A percentile compares a stretch with the other conserved stretches of the same genome.
Evolutionary conservation across 2,329 filamentous ascomycete genomes (phyloP).

Genomic region (Ramularia endophylla): DNA sequence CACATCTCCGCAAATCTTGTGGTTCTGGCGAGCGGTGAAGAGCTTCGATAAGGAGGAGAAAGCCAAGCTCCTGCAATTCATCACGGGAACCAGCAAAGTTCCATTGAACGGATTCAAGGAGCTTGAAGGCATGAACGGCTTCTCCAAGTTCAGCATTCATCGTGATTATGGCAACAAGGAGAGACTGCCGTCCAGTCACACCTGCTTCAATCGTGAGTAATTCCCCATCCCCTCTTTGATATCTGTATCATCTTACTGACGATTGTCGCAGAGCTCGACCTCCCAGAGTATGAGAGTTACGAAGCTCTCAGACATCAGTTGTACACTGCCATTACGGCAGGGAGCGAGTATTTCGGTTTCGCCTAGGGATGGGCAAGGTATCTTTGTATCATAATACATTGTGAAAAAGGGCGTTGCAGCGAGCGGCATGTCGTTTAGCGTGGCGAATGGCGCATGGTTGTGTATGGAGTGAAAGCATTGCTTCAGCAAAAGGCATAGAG

Average conservation of each 20-base stretch:
- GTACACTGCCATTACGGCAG: constrained; percentile 94
- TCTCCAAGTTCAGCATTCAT: constrained; percentile 98
- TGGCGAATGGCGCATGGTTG: too few relatives aligned
- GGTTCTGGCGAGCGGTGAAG: constrained; percentile 98
- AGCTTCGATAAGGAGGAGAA: constrained; percentile 99
- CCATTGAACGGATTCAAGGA: constrained; percentile 99
- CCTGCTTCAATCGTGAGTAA: constrained; percentile 96
- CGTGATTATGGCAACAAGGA: constrained; percentile 97
- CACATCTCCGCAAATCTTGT: constrained; percentile 93
- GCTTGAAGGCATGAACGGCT: constrained; percentile 97
- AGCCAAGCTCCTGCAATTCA: constrained; percentile 94
- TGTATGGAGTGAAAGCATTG: too few relatives aligned
- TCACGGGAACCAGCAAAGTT: constrained; percentile 97
- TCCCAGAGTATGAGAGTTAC: constrained; percentile 97
- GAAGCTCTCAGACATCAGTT: constrained; percentile 81
- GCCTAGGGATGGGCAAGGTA: constrained; percentile 52
- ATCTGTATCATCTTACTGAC: constrained; percentile 32
- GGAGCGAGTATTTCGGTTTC: constrained; percentile 96
- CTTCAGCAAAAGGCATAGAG: too few relatives aligned
- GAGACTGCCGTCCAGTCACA: constrained; percentile 90
- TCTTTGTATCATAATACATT: not conserved
- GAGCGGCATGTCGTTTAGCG: constrained; percentile 3
- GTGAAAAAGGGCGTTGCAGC: constrained; percentile 2
- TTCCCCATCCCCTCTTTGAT: not conserved
- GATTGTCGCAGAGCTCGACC: constrained; percentile 70